Base-by-base conservation (phyloP, 176 grass and related monocot species). In the Triticum urartu region DNA sequence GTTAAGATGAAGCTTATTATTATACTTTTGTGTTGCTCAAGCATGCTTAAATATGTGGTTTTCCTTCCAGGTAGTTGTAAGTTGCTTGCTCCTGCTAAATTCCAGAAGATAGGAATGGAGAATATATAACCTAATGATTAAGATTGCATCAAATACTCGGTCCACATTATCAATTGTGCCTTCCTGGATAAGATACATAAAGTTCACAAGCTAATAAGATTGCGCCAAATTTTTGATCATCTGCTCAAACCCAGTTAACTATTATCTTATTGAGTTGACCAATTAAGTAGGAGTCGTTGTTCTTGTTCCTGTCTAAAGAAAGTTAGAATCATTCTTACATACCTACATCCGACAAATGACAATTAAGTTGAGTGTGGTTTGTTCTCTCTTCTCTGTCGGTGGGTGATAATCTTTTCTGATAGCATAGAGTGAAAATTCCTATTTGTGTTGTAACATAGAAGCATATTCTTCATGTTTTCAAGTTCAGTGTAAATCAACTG, bases 111-210 rank as follows among this genome's bases (percentile, higher is more conserved):
- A 81, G 54, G 76, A 66, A 76, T 17, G 25, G 43, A 84, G 33
- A 28, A 43, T 4, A 9, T 6, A 69, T 76, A 35, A 68, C 17
- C 13, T 3, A 68, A 14, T 11, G 21, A 42, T 34, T 63, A 54
- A 43, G 0, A 35, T 83, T 83, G 17, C 21, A 28, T 21, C 24
- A 20, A 39, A 28, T 13, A 20, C 3, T 47, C 25, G 22, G 34
- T 85, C 62, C 21, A 56, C 30, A 56, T 56, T 78, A 18, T 15
- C 68, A 40, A 78, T 28, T 65, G 14, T 11, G 21, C 3, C 11
- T 90, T 69, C 71, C 8, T 86, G 50, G 63, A 14, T 71, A 32
- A 66, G 63, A 18, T 6, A 65, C 50, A 87, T 58, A 79, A 48
- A 72, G 3, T 59, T 68, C 14, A 22, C n/a, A 54, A 64, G n/a